Evolutionary conservation across 371 early-diverging fungal species (phyloP).

Genomic region (Haplosporangium sp.): DNA sequence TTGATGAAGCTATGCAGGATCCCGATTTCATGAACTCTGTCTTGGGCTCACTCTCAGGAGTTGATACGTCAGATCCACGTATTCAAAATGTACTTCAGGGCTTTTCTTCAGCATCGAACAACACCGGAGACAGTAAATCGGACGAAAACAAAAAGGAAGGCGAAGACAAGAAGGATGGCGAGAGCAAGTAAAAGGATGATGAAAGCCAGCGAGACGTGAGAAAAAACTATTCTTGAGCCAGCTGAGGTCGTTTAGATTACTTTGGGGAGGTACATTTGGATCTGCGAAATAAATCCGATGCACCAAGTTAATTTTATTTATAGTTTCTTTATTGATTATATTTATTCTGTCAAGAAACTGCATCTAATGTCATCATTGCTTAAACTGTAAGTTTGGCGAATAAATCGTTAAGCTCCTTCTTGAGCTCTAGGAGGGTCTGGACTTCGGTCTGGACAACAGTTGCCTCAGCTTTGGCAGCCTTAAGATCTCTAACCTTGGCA

Average conservation of each 20-base stretch:
- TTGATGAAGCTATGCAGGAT: slow-evolving; percentile 58
- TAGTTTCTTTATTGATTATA: neutral
- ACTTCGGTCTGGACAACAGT: slow-evolving; percentile 57
- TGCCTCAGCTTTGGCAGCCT: slow-evolving; percentile 63
- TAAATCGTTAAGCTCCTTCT: slow-evolving; percentile 57
- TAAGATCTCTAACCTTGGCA: slow-evolving; percentile 64
- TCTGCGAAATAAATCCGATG: neutral
- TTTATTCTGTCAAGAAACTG: slow-evolving; percentile 1
- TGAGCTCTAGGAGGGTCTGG: slow-evolving; percentile 58
- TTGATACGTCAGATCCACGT: slow-evolving; percentile 90
- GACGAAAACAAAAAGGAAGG: slow-evolving; percentile 56
- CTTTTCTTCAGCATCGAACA: slow-evolving; percentile 61
- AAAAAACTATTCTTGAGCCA: no score
- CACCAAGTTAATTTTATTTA: neutral
- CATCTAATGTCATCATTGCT: slow-evolving; percentile 1
- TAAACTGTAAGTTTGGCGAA: slow-evolving; percentile 53
- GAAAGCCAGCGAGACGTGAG: neutral
- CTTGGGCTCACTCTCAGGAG: slow-evolving; percentile 86
- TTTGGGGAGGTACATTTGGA: neutral
- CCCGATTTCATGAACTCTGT: slow-evolving; percentile 76
- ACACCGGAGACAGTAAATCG: slow-evolving; percentile 57
- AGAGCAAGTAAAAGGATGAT: slow-evolving; percentile 24
- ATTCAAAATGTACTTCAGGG: slow-evolving; percentile 78
- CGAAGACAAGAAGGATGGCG: slow-evolving; percentile 30
- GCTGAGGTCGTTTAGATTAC: neutral